Evolutionary conservation across 768 basidiomycete species (phyloP).

Genomic region (Tylopilus sp.): DNA sequence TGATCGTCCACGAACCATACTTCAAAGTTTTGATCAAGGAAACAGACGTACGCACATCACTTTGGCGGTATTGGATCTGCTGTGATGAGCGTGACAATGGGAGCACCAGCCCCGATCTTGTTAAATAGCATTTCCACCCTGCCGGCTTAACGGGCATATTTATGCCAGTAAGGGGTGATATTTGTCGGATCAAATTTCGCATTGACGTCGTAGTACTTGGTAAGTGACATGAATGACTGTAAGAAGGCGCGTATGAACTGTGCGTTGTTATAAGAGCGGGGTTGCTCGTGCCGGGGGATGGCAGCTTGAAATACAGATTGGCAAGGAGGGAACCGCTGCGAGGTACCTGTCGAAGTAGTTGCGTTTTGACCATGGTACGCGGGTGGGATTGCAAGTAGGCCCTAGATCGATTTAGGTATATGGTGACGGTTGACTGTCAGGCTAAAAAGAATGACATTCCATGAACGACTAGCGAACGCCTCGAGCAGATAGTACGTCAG

Average conservation of each 20-base stretch:
- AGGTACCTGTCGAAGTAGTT: conserved; percentile 40
- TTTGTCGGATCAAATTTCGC: conserved; percentile 7
- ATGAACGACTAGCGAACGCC: no score
- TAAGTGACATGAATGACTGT: conserved; percentile 24
- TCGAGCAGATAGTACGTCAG: no score
- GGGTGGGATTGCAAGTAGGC: conserved; percentile 30
- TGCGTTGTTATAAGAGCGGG: conserved; percentile 22
- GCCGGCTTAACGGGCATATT: background rate
- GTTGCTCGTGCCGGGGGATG: background rate
- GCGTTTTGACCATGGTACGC: conserved; percentile 32
- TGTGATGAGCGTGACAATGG: background rate
- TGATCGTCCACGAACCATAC: no score
- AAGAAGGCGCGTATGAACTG: conserved; percentile 29
- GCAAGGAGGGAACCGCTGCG: background rate
- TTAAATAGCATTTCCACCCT: conserved; percentile 19
- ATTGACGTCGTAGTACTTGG: conserved; percentile 23
- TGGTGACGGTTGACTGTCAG: no score
- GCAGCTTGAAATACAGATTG: background rate
- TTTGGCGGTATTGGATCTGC: background rate
- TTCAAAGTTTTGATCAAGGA: background rate
- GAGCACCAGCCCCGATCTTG: background rate
- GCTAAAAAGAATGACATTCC: no score
- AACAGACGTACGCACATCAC: conserved; percentile 15
- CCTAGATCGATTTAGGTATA: no score
- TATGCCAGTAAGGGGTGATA: conserved; percentile 5